These are phyloP conservation scores for Lanzia echinophila DNA, from an alignment of 2,329 filamentous ascomycete genomes.

Conservation along the genomic window DNA sequence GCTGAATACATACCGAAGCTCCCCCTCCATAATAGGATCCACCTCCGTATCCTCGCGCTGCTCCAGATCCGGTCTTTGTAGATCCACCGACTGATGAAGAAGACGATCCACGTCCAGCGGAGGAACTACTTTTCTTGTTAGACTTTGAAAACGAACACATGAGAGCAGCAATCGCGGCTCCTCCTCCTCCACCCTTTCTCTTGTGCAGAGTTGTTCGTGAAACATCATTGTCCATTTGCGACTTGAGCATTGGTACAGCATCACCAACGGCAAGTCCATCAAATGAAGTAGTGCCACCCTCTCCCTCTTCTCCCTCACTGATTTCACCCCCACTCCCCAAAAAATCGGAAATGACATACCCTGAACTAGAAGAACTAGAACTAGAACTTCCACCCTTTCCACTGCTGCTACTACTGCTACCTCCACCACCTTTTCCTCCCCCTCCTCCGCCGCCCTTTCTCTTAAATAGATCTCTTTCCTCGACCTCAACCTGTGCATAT, in stretches of 20 bases:
- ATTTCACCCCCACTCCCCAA: background rate
- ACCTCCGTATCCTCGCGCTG: constrained; percentile 51
- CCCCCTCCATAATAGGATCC: constrained; percentile 64
- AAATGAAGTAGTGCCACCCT: constrained; percentile 17
- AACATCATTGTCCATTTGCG: background rate
- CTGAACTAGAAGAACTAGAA: constrained; percentile 20
- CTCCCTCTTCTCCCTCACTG: background rate
- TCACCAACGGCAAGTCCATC: constrained; percentile 3
- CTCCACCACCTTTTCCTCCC: constrained; percentile 49
- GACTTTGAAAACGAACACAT: background rate
- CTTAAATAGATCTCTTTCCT: constrained; percentile 45
- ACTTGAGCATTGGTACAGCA: background rate
- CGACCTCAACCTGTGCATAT: constrained; percentile 1
- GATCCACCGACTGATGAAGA: constrained; percentile 38
- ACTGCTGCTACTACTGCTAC: constrained; percentile 31
- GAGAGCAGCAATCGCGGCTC: no score
- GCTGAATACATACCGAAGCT: constrained; percentile 31
- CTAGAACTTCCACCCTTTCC: constrained; percentile 8
- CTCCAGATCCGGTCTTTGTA: constrained; percentile 52
- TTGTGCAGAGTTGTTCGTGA: no score
- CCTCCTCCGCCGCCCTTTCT: constrained; percentile 53
- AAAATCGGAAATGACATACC: constrained; percentile 23
- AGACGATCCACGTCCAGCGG: constrained; percentile 23
- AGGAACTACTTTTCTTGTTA: constrained; percentile 11
- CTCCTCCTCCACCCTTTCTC: no score